Conservation (phyloP, 2,329 filamentous ascomycete species). For the Zymoseptoria brevis region DNA sequence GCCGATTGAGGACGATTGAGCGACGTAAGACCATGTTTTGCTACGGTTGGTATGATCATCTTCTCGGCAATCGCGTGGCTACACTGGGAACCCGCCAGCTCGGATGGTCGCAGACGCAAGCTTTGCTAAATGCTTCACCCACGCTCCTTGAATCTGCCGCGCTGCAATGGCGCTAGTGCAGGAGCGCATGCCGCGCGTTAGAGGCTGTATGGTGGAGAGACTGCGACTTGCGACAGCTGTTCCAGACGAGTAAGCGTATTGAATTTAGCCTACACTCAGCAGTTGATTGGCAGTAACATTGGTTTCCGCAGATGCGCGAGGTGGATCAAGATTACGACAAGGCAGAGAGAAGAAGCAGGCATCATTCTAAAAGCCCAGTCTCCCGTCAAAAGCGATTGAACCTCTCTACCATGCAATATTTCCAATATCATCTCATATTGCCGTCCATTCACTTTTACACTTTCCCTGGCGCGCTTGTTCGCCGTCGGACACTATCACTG, state of each 20-base stretch:
- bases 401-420: not conserved
- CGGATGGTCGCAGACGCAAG: not conserved
- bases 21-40: too few relatives aligned
- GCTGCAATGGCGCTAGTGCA: not conserved
- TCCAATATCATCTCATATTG: not conserved
- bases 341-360: not conserved
- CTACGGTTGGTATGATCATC: not conserved
- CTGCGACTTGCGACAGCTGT: not conserved
- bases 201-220: not conserved
- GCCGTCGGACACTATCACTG: not conserved
- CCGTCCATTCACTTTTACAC: not conserved
- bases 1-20: constrained; percentile 17
- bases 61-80: not conserved
- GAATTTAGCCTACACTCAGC: not conserved
- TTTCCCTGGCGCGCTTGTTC: not conserved
- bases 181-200: not conserved
- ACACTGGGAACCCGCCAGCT: not conserved
- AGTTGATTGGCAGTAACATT: not conserved
- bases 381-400: not conserved
- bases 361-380: not conserved
- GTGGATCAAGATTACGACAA: not conserved
- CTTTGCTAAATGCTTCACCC: not conserved
- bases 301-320: not conserved
- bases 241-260: not conserved
- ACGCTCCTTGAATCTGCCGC: not conserved